Conservation (phyloP, 2,329 filamentous ascomycete genomes). For the Alternaria solani region DNA sequence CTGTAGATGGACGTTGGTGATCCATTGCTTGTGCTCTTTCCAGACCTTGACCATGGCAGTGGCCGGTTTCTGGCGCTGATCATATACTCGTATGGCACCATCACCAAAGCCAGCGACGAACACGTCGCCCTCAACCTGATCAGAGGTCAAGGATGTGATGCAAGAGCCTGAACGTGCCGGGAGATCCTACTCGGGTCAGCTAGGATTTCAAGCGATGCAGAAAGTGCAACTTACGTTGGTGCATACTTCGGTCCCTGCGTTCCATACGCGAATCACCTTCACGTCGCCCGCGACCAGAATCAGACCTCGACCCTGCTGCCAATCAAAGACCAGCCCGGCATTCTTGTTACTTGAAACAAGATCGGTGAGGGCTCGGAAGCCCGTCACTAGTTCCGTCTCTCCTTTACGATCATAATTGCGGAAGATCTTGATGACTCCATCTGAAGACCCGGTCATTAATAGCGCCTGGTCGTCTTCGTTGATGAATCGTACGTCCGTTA, state of each 20-base stretch:
- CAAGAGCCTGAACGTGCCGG: conserved; percentile 93
- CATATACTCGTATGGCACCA: conserved; percentile 91
- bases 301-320: conserved; percentile 97
- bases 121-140: conserved; percentile 96
- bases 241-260: conserved; percentile 91
- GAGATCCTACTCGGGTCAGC: conserved; percentile 69
- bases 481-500: conserved; percentile 95
- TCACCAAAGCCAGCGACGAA: conserved; percentile 98
- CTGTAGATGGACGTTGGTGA: conserved; percentile 96
- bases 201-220: background rate
- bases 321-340: conserved; percentile 95
- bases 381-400: conserved; percentile 83
- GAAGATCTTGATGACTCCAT: conserved; percentile 93
- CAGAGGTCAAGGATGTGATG: conserved; percentile 93
- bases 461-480: conserved; percentile 98
- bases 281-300: conserved; percentile 96
- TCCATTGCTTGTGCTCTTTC: conserved; percentile 96
- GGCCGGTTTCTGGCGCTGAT: conserved; percentile 82
- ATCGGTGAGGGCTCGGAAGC: conserved; percentile 91
- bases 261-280: conserved; percentile 95
- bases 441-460: conserved; percentile 92
- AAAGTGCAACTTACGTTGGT: conserved; percentile 64
- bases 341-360: conserved; percentile 94
- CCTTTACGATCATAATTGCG: conserved; percentile 84
- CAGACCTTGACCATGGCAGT: conserved; percentile 96